A percentile compares a stretch with the other conserved stretches of the same genome.
phyloP scores from a whole-genome alignment of 306 rosid genomes.

The Vigna trinervia region DNA sequence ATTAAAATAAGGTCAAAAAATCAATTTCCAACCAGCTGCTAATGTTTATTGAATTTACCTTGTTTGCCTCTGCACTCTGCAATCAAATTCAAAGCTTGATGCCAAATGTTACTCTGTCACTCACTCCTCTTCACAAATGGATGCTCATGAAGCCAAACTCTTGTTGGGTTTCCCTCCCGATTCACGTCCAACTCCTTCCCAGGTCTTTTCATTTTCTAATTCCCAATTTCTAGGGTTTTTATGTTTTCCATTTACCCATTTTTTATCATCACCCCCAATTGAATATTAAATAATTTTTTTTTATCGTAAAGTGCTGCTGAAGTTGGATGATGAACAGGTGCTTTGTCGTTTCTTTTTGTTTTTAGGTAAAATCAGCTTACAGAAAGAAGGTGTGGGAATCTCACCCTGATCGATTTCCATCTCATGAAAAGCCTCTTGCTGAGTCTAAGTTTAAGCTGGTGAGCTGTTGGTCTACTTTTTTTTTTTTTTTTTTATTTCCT shows the following conservation, averaged over 20 bases:
- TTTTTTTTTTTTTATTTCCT: not conserved
- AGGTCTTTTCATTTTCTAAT: slow-evolving; percentile 43
- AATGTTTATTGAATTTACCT: not conserved
- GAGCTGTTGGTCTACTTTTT: slow-evolving; percentile 27
- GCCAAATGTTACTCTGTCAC: slow-evolving; percentile 15
- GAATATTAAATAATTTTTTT: not conserved
- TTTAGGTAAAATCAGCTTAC: slow-evolving; percentile 79
- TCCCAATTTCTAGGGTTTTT: slow-evolving; percentile 27
- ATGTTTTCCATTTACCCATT: not conserved
- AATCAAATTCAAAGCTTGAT: slow-evolving; percentile 15
- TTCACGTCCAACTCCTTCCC: slow-evolving; percentile 57
- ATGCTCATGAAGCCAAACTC: slow-evolving; percentile 60
- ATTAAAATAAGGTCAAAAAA: too few species aligned
- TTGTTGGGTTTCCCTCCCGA: slow-evolving; percentile 69
- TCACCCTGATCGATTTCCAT: slow-evolving; percentile 81
- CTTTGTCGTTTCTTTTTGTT: slow-evolving; percentile 2
- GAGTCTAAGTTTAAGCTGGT: slow-evolving; percentile 77
- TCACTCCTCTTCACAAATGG: slow-evolving; percentile 45
- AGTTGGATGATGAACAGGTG: not conserved
- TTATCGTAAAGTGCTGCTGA: not conserved
- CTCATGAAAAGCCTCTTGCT: slow-evolving; percentile 64
- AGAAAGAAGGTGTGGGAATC: slow-evolving; percentile 80
- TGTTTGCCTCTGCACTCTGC: slow-evolving; percentile 13
- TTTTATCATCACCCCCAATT: slow-evolving; percentile 10
- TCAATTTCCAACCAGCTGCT: too few species aligned